Conservation (phyloP, 1,284 basidiomycete species). For the Coniferiporia sulphurascens region DNA sequence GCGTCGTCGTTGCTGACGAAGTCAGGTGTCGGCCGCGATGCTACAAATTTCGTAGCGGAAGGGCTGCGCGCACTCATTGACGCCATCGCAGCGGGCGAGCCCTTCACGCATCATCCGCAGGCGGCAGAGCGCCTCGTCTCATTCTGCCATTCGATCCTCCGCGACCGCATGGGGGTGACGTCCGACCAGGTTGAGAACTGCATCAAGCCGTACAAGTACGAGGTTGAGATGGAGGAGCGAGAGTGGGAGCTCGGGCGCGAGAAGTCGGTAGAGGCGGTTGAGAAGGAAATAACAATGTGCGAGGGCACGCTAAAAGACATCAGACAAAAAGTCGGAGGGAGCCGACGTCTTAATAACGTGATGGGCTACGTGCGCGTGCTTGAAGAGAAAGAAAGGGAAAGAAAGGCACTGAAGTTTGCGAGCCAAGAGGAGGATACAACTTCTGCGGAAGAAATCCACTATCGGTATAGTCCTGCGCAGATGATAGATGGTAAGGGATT, state of each 20-base stretch:
- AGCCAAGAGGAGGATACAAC: slow-evolving; percentile 39
- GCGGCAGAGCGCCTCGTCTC: slow-evolving; percentile 86
- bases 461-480: slow-evolving; percentile 87
- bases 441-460: slow-evolving; percentile 55
- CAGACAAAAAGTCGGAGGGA: slow-evolving; percentile 80
- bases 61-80: slow-evolving; percentile 88
- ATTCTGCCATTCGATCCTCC: slow-evolving; percentile 88
- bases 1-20: slow-evolving; percentile 92
- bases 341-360: slow-evolving; percentile 71
- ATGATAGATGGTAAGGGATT: slow-evolving; percentile 74
- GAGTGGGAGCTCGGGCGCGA: slow-evolving; percentile 90
- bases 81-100: slow-evolving; percentile 81
- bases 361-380: slow-evolving; percentile 80
- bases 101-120: slow-evolving; percentile 86
- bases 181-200: slow-evolving; percentile 99
- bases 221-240: slow-evolving; percentile 82
- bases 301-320: slow-evolving; percentile 86
- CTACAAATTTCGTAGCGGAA: slow-evolving; percentile 93
- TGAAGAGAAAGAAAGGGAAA: slow-evolving; percentile 79
- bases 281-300: slow-evolving; percentile 82
- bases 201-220: slow-evolving; percentile 99
- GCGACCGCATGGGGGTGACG: slow-evolving; percentile 88
- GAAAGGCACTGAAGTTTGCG: slow-evolving; percentile 44
- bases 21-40: slow-evolving; percentile 92
- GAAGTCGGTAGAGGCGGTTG: slow-evolving; percentile 73